Percentiles rank a stretch among this genome's conserved stretches.
Conservation (phyloP, 306 rosid species). For the Boehmeria nivea region DNA sequence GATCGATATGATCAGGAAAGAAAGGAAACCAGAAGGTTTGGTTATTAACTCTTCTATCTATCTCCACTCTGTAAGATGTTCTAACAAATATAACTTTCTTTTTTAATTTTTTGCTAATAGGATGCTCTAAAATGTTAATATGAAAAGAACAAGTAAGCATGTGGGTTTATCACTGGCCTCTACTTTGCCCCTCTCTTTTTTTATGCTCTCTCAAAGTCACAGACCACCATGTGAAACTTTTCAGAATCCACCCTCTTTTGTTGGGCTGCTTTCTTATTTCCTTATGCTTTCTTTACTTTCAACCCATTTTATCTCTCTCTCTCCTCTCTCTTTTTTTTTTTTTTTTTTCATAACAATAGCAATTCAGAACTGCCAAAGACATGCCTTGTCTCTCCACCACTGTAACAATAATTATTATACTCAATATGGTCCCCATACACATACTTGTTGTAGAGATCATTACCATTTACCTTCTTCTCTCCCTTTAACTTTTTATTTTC, state of each 20-base stretch:
- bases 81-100: too few species aligned
- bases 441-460: slow-evolving; percentile 11
- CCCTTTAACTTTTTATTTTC: background rate
- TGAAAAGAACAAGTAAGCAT: slow-evolving; percentile 17
- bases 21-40: too few species aligned
- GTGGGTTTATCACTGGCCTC: slow-evolving; percentile 16
- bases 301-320: background rate
- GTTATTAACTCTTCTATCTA: too few species aligned
- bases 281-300: too few species aligned
- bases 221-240: slow-evolving; percentile 58
- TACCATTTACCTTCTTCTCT: background rate
- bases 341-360: slow-evolving; percentile 16
- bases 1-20: too few species aligned
- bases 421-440: slow-evolving; percentile 22
- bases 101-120: too few species aligned
- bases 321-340: slow-evolving; percentile 1
- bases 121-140: background rate
- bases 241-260: slow-evolving; percentile 53
- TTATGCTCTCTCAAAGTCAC: background rate
- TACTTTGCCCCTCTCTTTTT: background rate
- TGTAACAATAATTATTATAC: slow-evolving; percentile 12
- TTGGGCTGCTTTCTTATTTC: slow-evolving; percentile 5
- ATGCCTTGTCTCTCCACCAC: slow-evolving; percentile 26
- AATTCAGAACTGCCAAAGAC: slow-evolving; percentile 21
- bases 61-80: too few species aligned